Conservation (phyloP, 1,284 basidiomycete genomes). For the Pisolithus thermaeus region DNA sequence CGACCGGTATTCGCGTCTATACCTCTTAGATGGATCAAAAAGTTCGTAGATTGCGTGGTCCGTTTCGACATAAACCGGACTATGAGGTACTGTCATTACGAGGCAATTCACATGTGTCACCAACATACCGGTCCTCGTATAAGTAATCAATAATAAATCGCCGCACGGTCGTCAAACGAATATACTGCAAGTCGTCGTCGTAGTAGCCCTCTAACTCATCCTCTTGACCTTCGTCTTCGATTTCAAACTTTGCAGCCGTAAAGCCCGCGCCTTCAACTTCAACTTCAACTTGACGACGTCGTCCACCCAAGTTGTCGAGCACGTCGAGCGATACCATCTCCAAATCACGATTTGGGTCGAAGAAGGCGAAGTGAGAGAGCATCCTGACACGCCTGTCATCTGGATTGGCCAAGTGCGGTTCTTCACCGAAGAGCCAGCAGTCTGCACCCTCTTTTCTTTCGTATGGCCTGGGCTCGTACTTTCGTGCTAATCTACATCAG, state of each 20-base stretch:
- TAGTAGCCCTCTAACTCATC: constrained; percentile 30
- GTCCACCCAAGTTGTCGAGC: constrained; percentile 15
- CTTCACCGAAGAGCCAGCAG: constrained; percentile 32
- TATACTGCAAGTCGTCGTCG: constrained; percentile 22
- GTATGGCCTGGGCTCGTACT: constrained; percentile 20
- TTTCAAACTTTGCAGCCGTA: constrained; percentile 27
- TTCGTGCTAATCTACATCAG: constrained; percentile 14
- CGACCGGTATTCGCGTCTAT: constrained; percentile 37
- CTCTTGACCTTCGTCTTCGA: constrained; percentile 41
- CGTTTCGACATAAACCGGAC: constrained; percentile 59
- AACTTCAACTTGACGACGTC: constrained; percentile 18
- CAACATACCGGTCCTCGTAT: constrained; percentile 33
- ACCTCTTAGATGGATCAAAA: constrained; percentile 38
- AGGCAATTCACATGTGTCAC: neutral
- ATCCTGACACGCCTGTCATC: constrained; percentile 32
- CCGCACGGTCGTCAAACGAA: constrained; percentile 32
- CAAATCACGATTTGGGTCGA: constrained; percentile 26
- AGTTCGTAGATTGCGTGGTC: constrained; percentile 56
- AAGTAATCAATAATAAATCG: constrained; percentile 33
- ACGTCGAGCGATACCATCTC: constrained; percentile 24
- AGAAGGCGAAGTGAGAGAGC: constrained; percentile 37
- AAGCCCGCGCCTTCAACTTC: constrained; percentile 34
- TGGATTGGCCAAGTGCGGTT: constrained; percentile 16
- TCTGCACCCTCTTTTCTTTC: constrained; percentile 27
- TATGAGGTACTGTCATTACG: constrained; percentile 19